Evolutionary conservation across 306 rosid genomes (phyloP).

Genomic region (Albizia julibrissin): DNA sequence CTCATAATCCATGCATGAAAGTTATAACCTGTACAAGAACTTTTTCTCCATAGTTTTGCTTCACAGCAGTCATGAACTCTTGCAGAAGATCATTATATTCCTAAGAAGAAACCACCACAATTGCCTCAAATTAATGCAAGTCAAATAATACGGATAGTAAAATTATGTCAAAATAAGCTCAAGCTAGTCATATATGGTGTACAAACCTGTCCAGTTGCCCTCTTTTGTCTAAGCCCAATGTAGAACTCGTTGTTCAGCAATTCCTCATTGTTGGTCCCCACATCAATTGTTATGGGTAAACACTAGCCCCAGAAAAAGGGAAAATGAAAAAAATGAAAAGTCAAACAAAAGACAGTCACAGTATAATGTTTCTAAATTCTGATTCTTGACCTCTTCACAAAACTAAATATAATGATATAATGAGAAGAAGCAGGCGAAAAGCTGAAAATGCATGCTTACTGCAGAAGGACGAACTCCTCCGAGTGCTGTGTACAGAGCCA

Average conservation of each 20-base stretch:
- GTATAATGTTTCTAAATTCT: background rate
- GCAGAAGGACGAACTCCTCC: constrained; percentile 98
- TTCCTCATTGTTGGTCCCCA: constrained; percentile 93
- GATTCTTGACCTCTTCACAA: background rate
- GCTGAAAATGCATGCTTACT: constrained; percentile 56
- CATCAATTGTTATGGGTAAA: constrained; percentile 92
- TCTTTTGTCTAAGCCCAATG: constrained; percentile 88
- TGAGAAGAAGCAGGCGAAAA: constrained; percentile 22
- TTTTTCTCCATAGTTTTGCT: constrained; percentile 97
- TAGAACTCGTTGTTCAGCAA: constrained; percentile 87
- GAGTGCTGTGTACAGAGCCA: constrained; percentile 83
- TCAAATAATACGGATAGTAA: background rate
- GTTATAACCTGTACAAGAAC: constrained; percentile 74
- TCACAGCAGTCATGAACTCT: constrained; percentile 93
- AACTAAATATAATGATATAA: constrained; percentile 7
- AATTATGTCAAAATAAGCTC: constrained; percentile 20
- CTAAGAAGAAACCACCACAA: constrained; percentile 46
- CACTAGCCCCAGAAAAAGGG: constrained; percentile 55
- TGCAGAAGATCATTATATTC: constrained; percentile 83
- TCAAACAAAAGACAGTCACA: background rate
- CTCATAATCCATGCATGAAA: constrained; percentile 26
- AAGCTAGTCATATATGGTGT: constrained; percentile 20
- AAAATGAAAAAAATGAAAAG: background rate
- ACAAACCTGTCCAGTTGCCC: constrained; percentile 91
- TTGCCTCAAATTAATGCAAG: constrained; percentile 32